Evolutionary conservation across 2,329 filamentous ascomycete species (phyloP).

Genomic region (Aureobasidium sp.): DNA sequence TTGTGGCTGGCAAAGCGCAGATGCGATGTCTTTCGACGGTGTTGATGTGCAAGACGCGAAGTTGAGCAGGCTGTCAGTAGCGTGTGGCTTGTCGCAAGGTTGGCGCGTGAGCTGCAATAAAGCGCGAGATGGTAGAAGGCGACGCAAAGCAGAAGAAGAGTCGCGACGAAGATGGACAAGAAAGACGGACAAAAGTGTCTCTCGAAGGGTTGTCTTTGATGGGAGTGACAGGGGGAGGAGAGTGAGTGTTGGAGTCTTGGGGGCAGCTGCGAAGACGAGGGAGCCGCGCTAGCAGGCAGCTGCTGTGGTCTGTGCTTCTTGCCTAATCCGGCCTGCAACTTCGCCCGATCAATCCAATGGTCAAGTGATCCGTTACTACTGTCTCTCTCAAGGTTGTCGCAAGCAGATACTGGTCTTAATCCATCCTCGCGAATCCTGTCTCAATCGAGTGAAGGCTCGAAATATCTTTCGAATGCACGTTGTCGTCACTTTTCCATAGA

Average conservation of each 20-base stretch:
- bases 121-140: background rate
- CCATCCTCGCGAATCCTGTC: background rate
- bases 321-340: background rate
- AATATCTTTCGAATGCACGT: background rate
- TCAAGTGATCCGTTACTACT: too few relatives aligned
- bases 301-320: background rate
- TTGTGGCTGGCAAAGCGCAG: background rate
- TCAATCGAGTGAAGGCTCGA: background rate
- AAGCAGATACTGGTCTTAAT: background rate
- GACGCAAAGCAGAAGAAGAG: background rate
- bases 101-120: background rate
- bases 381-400: background rate
- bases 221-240: constrained; percentile 1
- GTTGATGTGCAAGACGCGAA: background rate
- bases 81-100: constrained; percentile 7
- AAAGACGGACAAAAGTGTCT: constrained; percentile 3
- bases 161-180: background rate
- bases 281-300: background rate
- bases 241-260: background rate
- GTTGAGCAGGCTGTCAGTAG: background rate
- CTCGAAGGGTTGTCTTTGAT: background rate
- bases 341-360: too few relatives aligned
- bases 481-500: background rate
- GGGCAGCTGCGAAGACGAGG: background rate
- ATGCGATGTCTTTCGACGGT: background rate